A percentile compares a stretch with the other conserved stretches of the same genome.
phyloP scores from a whole-genome alignment of 2,329 filamentous ascomycete genomes.

The Penicillium sclerotigenum region DNA sequence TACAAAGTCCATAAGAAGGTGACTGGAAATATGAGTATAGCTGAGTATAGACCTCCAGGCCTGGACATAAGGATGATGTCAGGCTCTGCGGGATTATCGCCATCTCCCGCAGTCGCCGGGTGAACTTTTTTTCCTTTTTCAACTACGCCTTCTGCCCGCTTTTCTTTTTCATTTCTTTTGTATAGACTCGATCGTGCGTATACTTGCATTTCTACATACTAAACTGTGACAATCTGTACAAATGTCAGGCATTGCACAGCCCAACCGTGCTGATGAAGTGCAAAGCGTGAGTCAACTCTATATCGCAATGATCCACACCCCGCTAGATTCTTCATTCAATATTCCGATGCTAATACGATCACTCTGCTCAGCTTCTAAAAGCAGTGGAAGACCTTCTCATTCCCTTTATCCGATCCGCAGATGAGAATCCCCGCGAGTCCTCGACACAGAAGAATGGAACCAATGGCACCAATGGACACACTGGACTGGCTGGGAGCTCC shows the following conservation, averaged over 20 bases:
- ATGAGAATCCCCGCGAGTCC: constrained; percentile 27
- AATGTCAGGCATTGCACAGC: constrained; percentile 25
- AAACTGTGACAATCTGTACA: neutral
- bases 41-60: neutral
- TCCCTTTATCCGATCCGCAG: constrained; percentile 45
- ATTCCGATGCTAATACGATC: neutral
- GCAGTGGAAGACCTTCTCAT: constrained; percentile 46
- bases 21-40: neutral
- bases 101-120: constrained; percentile 19
- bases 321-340: neutral
- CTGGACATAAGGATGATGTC: constrained; percentile 20
- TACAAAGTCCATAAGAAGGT: too few species aligned
- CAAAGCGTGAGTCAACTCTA: constrained; percentile 36
- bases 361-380: constrained; percentile 32
- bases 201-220: neutral
- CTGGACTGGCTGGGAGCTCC: constrained; percentile 57
- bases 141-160: neutral
- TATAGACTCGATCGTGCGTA: neutral
- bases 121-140: constrained; percentile 14
- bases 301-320: constrained; percentile 1
- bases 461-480: constrained; percentile 46
- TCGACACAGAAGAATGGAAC: constrained; percentile 12
- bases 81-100: constrained; percentile 20
- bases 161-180: neutral
- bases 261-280: constrained; percentile 41